Conservation (phyloP, 2,329 filamentous ascomycete genomes). For the Dothideomycetes sp. region DNA sequence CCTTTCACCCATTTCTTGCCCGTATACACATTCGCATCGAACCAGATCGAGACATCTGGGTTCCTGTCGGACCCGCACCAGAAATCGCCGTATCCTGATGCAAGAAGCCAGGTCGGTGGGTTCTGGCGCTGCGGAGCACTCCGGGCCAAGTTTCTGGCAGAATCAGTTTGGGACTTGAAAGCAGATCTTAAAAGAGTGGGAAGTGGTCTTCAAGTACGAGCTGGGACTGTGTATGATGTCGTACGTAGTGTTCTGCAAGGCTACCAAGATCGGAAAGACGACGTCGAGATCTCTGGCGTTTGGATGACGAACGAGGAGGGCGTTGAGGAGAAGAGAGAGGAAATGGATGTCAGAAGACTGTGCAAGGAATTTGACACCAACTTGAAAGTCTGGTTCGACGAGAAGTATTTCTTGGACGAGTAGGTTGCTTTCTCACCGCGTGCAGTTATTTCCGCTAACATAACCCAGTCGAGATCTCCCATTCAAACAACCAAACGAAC, state of each 20-base stretch:
- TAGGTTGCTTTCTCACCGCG: conserved; percentile 36
- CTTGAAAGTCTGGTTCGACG: conserved; percentile 59
- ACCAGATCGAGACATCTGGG: conserved; percentile 65
- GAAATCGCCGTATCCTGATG: conserved; percentile 56
- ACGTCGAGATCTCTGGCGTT: conserved; percentile 45
- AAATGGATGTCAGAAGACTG: conserved; percentile 41
- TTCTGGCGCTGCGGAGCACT: conserved; percentile 68
- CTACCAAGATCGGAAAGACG: conserved; percentile 21
- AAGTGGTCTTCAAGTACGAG: conserved; percentile 53
- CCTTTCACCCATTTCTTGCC: conserved; percentile 57
- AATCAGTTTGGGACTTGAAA: conserved; percentile 66
- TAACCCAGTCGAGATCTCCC: conserved; percentile 52
- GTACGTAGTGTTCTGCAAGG: conserved; percentile 45
- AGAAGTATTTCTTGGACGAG: conserved; percentile 74
- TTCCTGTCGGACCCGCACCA: conserved; percentile 43
- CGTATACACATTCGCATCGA: conserved; percentile 55
- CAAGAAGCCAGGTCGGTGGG: conserved; percentile 50
- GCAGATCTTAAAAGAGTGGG: conserved; percentile 45
- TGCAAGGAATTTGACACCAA: conserved; percentile 44
- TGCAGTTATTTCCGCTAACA: conserved; percentile 2
- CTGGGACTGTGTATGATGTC: conserved; percentile 50
- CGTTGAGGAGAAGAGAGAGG: conserved; percentile 57
- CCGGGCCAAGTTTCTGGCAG: conserved; percentile 59
- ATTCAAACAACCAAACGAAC: conserved; percentile 43
- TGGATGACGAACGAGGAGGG: conserved; percentile 68